A percentile compares a stretch with the other conserved stretches of the same genome.
phyloP scores from a whole-genome alignment of 257 asterid genomes.

The Ilex aquifolium region DNA sequence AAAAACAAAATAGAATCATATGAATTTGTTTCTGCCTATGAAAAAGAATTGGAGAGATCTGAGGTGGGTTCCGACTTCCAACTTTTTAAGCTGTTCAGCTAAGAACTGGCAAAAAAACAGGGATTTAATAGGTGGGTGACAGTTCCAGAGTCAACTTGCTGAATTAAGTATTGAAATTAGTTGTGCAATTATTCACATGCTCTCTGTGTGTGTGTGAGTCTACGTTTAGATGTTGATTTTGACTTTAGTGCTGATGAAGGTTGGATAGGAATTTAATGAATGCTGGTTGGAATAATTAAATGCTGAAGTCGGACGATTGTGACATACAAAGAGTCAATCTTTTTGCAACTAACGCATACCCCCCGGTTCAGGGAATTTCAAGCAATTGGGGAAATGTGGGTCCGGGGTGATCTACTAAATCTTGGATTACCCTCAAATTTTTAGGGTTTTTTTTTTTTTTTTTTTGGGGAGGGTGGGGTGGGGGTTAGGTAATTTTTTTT shows the following conservation, averaged over 20 bases:
- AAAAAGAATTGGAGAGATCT: not conserved
- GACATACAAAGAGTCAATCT: not conserved
- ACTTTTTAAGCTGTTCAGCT: no score
- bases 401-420: no score
- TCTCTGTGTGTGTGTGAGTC: no score
- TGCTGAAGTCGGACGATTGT: constrained; percentile 25
- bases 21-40: not conserved
- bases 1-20: not conserved
- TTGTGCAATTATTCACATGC: no score
- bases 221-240: not conserved
- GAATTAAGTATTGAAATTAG: no score
- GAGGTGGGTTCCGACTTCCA: not conserved
- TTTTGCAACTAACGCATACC: not conserved
- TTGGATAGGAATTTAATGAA: constrained; percentile 17
- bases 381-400: no score
- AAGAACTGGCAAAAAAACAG: no score
- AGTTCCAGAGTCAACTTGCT: not conserved
- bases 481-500: no score
- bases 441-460: no score
- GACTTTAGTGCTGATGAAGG: not conserved
- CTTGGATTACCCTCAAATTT: no score
- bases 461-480: no score
- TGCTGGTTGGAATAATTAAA: constrained; percentile 28
- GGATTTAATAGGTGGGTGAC: not conserved
- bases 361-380: no score